phyloP scores from a whole-genome alignment of 139 green algal genomes.

The Chlamydomonas applanata region DNA sequence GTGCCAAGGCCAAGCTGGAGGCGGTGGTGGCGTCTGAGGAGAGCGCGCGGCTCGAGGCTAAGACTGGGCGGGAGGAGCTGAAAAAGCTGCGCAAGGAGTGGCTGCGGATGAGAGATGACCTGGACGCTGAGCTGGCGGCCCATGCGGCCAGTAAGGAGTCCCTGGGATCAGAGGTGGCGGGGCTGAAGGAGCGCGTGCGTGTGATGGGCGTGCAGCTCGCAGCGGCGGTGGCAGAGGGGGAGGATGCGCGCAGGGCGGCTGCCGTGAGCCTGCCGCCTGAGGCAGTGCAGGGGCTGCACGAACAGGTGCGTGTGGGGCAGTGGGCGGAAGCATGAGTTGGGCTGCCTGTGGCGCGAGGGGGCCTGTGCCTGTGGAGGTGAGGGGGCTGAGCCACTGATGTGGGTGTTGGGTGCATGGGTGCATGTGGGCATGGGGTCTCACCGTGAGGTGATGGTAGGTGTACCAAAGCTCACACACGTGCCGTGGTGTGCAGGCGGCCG shows the following conservation, averaged over 20 bases:
- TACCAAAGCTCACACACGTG: not conserved
- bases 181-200: conserved; percentile 2
- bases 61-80: conserved; percentile 46
- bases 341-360: not conserved
- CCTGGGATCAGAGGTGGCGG: not conserved
- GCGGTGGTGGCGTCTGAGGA: conserved; percentile 22
- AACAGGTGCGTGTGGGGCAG: not conserved
- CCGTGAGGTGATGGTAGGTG: conserved; percentile 21
- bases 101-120: conserved; percentile 34
- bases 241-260: not conserved
- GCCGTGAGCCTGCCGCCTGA: not conserved
- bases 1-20: conserved; percentile 20
- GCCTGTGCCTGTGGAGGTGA: not conserved
- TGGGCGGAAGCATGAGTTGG: no score
- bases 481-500: not conserved
- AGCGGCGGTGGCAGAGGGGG: not conserved
- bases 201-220: not conserved
- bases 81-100: conserved; percentile 46
- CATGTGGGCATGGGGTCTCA: conserved; percentile 13
- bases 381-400: not conserved
- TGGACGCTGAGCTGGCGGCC: conserved; percentile 34
- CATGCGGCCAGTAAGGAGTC: conserved; percentile 30
- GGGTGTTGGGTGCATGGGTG: not conserved
- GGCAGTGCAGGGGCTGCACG: conserved; percentile 1
- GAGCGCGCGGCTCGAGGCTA: conserved; percentile 32